Percentiles rank a stretch among this genome's conserved stretches.
Evolutionary conservation across 768 basidiomycete genomes (phyloP).

Genomic region (Suillus plorans): DNA sequence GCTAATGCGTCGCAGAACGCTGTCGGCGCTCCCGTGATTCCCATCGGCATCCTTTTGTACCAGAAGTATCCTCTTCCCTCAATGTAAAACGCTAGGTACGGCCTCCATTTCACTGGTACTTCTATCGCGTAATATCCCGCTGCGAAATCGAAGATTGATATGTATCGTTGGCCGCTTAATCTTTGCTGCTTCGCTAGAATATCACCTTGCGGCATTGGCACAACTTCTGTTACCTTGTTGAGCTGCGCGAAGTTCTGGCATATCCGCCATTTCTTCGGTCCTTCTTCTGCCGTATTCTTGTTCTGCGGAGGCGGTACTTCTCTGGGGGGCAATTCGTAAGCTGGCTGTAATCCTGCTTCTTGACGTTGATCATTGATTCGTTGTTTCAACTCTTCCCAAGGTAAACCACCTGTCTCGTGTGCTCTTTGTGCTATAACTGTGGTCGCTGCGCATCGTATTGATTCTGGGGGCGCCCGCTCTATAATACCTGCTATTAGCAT

Average conservation of each 20-base stretch:
- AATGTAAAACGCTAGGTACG: conserved; percentile 23
- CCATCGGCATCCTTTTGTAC: conserved; percentile 24
- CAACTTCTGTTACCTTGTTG: conserved; percentile 19
- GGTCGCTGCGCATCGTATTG: too few relatives aligned
- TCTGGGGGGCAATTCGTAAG: background rate
- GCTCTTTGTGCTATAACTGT: background rate
- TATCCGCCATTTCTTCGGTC: conserved; percentile 16
- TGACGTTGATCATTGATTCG: conserved; percentile 11
- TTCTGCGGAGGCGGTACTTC: background rate
- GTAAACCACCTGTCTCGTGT: background rate
- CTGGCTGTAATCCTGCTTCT: background rate
- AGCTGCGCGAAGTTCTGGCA: conserved; percentile 21
- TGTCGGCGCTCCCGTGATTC: conserved; percentile 23
- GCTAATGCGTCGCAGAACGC: conserved; percentile 12
- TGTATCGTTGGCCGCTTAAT: conserved; percentile 15
- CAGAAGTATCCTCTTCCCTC: conserved; percentile 23
- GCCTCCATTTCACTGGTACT: conserved; percentile 12
- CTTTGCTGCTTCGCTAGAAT: conserved; percentile 18
- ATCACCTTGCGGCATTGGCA: conserved; percentile 24
- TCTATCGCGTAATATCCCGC: conserved; percentile 24
- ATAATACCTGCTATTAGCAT: too few relatives aligned
- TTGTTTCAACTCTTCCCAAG: conserved; percentile 9
- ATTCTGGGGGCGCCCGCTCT: too few relatives aligned
- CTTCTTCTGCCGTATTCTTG: conserved; percentile 10
- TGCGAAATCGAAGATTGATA: conserved; percentile 21